Base-by-base conservation (phyloP, 2,329 filamentous ascomycete species). In the Trichoderma semiorbis region DNA sequence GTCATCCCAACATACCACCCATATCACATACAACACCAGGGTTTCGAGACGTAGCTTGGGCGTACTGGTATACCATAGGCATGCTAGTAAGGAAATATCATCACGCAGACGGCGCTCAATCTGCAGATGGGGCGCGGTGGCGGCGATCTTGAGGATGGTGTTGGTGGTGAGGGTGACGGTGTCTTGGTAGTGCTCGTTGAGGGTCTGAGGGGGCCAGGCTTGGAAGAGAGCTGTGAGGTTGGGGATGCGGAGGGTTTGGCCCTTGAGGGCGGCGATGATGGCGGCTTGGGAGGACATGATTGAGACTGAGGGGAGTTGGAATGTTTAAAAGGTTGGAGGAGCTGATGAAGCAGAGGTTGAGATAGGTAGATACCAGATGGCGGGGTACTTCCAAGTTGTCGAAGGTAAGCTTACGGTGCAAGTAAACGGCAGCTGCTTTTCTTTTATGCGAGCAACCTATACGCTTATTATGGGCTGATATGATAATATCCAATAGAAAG, bases 1-100 rank as follows among this genome's bases (percentile, higher is more conserved):
- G 53, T 81, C 79, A 26, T 80, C 79, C 79, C 79, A 81, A 69
- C 78, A 78, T 18, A 81, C 73, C 18, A 80, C 55, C 79, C 79
- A 81, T 39, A 75, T 72, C 21, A 73, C 74, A 53, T 75, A 79
- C 47, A 78, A 65, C 2, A 75, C 74, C 55, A 81, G 69, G 7
- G 74, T 73, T 36, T 76, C 71, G 3, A 79, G 58, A n/a, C 69
- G 70, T 1, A 60, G 39, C 61, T 68, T 73, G 5, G 53, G 30
- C 2, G 78, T 76, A 11, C 74, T 62, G 2, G 79, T 77, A 39
- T 75, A 81, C 71, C 73, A 76, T 32, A 77, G 63, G 6, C 72
- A 71, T 1, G 73, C 61, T 7, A 78, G 34, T 1, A 74, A 32
- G 6, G 76, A 73, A n/a, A 79, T 79, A 50, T 83, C 81, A 26